Evolutionary conservation across 225 moss, liverwort and hornwort species (phyloP).

Genomic region (Climacium dendroides): DNA sequence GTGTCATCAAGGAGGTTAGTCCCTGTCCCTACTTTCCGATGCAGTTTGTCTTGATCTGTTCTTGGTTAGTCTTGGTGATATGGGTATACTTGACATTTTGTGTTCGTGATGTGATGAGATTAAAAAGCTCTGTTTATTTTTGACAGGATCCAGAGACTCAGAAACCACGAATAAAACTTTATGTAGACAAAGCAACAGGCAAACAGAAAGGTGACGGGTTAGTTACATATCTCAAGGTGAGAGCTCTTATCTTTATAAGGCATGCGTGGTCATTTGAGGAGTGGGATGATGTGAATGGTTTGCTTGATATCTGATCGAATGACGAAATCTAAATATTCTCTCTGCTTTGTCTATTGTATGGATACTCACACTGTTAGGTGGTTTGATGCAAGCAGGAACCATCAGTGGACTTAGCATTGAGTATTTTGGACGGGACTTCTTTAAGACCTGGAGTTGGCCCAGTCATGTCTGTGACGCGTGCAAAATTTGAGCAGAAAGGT

Average conservation of each 20-base stretch:
- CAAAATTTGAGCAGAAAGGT: slow-evolving; percentile 99
- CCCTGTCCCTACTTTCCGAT: neutral
- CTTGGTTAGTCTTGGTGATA: neutral
- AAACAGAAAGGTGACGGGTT: slow-evolving; percentile 94
- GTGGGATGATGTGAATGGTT: neutral
- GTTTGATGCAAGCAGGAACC: slow-evolving; percentile 55
- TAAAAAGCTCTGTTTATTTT: neutral
- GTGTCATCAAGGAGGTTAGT: slow-evolving; percentile 88
- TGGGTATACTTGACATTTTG: neutral
- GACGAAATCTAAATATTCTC: neutral
- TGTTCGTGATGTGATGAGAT: neutral
- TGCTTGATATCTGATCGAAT: neutral
- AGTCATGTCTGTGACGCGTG: slow-evolving; percentile 80
- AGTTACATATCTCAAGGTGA: slow-evolving; percentile 93
- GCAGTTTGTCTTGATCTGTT: neutral
- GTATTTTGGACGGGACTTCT: slow-evolving; percentile 87
- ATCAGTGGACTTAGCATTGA: slow-evolving; percentile 93
- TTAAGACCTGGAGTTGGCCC: slow-evolving; percentile 71
- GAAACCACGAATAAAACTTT: slow-evolving; percentile 83
- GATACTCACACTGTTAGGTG: slow-evolving; percentile 2
- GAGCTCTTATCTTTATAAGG: neutral
- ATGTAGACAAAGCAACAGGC: slow-evolving; percentile 77
- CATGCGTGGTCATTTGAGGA: neutral
- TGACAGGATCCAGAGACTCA: slow-evolving; percentile 91
- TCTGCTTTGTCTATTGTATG: neutral